These are phyloP conservation scores for Ophiostoma pallidulum DNA, from an alignment of 2,329 filamentous ascomycete genomes.

Conservation along the genomic window DNA sequence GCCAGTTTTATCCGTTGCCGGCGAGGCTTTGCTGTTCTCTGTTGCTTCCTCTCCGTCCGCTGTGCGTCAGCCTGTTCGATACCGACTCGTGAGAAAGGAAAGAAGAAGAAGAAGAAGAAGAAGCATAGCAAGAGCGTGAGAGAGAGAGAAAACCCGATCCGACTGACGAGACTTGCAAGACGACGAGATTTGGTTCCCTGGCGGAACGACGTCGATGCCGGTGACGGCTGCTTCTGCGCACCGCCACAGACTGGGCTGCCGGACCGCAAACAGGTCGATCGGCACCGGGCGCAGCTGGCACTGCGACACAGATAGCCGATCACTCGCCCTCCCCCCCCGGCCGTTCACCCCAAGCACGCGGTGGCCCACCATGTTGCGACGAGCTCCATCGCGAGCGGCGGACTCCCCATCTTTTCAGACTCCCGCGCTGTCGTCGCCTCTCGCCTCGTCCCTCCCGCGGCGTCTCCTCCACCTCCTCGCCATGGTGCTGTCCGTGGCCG, in stretches of 20 bases:
- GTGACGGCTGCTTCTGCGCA: not conserved
- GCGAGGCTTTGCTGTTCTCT: not conserved
- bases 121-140: too few species aligned
- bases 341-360: not conserved
- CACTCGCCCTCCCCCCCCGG: too few species aligned
- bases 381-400: not conserved
- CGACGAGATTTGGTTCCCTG: not conserved
- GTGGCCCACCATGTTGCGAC: slow-evolving; percentile 4
- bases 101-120: too few species aligned
- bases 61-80: not conserved
- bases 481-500: slow-evolving; percentile 14
- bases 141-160: too few species aligned
- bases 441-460: not conserved
- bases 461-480: slow-evolving; percentile 13
- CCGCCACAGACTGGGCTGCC: not conserved
- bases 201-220: not conserved
- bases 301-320: too few species aligned
- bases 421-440: not conserved
- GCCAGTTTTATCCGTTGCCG: not conserved
- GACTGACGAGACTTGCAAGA: not conserved
- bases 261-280: too few species aligned
- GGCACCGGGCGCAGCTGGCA: too few species aligned
- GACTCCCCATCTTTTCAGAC: not conserved
- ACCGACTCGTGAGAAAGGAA: not conserved
- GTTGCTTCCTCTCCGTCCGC: not conserved